Base-by-base conservation (phyloP, 2,329 filamentous ascomycete species). In the Orbilia quercus region DNA sequence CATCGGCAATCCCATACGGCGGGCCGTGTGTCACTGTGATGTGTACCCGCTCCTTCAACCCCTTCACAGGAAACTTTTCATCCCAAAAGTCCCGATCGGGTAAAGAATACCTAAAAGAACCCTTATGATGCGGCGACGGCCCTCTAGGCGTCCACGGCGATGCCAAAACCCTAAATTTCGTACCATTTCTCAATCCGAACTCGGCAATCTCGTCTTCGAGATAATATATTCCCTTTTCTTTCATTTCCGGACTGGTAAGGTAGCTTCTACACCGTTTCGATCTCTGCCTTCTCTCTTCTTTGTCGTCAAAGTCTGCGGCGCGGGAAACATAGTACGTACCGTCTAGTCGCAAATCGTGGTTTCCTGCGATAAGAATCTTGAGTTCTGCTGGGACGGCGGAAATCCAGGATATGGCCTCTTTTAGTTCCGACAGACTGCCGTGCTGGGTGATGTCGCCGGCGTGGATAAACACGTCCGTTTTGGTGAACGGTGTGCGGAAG, bases 401-500 rank as follows among this genome's bases (percentile, higher is more conserved):
- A 4, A 92, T 82, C 90, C 90, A 93, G 20, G 83, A 80, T 0
- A 90, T 82, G 0, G 86, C 84, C 76, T 85, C 88, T 54, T 85
- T 84, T 12, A 91, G 81, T 79, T 86, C 83, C 2, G 77, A 60
- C n/a, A 80, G 78, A 25, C 80, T 88, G 11, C 90, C 90, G 78
- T 89, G 86, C 79, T 91, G 92, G 1, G 90, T 91, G 75, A 93
- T 80, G 78, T 93, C 90, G 3, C 90, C 90, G 0, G 90, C 90
- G 78, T 92, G 90, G 54, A 92, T 88, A 38, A 93, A 83, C 3
- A 93, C 86, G 78, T 93, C 89, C 40, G 90, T 90, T 22, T 84
- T 84, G 0, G 90, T 90, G 0, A 92, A 83, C 2, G 75, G 75
- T 1, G 31, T 40, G 1, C 75, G 71, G 55, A 76, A 72, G 16